These are phyloP conservation scores for Diplodia mutila DNA, from an alignment of 2,329 filamentous ascomycete species.

Conservation along the genomic window DNA sequence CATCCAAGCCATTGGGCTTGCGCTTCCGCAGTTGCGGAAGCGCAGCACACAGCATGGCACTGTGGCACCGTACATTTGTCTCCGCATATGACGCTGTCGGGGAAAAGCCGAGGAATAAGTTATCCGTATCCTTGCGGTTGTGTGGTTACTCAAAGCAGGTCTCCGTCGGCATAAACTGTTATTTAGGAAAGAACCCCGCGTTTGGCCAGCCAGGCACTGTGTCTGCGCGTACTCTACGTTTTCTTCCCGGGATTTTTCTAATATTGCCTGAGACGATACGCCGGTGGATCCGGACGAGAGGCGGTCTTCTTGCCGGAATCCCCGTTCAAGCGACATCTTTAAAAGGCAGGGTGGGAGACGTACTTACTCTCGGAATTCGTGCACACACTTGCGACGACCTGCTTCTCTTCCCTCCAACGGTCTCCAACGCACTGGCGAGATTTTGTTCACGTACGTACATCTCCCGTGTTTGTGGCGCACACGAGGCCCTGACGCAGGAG, in stretches of 20 bases:
- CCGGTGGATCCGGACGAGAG: background rate
- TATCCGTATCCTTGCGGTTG: background rate
- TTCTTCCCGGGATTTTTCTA: background rate
- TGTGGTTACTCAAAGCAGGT: background rate
- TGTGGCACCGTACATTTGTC: background rate
- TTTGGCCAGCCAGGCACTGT: background rate
- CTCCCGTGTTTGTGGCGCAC: background rate
- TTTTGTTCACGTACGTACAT: background rate
- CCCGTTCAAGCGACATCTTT: background rate
- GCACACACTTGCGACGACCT: background rate
- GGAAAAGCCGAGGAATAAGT: background rate
- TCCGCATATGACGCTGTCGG: background rate
- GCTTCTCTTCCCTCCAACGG: background rate
- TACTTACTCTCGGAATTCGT: no score
- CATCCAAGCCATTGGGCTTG: background rate
- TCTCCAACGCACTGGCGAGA: background rate
- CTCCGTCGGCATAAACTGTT: background rate
- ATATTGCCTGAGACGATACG: background rate
- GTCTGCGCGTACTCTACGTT: background rate
- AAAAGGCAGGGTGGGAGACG: background rate
- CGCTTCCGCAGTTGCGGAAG: background rate
- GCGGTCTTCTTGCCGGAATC: background rate
- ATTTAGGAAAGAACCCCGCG: background rate
- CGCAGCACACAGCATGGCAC: background rate
- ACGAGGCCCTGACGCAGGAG: background rate